phyloP scores from a whole-genome alignment of 2,329 filamentous ascomycete species.

The Fusarium incarnatum region DNA sequence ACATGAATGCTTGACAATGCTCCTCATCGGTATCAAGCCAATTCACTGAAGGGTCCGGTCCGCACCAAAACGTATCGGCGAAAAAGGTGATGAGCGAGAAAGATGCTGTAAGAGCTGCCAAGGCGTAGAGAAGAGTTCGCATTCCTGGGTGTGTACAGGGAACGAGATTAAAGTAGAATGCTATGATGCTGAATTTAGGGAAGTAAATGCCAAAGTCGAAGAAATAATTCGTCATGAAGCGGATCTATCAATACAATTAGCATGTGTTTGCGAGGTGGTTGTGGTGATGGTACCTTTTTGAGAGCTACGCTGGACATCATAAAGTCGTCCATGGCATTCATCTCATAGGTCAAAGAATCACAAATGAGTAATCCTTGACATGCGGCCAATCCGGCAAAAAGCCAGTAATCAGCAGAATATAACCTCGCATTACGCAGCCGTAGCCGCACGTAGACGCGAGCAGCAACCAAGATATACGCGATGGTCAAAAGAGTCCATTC shows the following conservation, averaged over 20 bases:
- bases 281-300: neutral
- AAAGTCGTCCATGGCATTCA: conserved; percentile 19
- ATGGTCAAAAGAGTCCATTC: conserved; percentile 15
- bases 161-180: conserved; percentile 3
- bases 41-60: conserved; percentile 7
- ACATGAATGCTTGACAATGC: neutral
- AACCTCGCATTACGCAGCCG: neutral
- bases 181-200: conserved; percentile 18
- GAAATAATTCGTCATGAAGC: conserved; percentile 13
- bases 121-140: neutral
- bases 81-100: conserved; percentile 6
- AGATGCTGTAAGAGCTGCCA: neutral
- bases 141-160: conserved; percentile 1
- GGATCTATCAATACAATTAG: neutral
- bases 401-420: conserved; percentile 8
- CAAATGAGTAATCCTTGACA: conserved; percentile 8
- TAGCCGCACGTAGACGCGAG: conserved; percentile 6
- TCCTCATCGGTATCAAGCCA: neutral
- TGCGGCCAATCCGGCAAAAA: neutral
- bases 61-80: conserved; percentile 18
- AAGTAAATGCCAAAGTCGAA: conserved; percentile 23
- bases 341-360: conserved; percentile 4
- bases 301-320: neutral
- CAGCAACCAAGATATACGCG: conserved; percentile 4
- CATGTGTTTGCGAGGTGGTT: rapidly evolving